Percentiles rank a stretch among this genome's conserved stretches.
phyloP scores from a whole-genome alignment of 2,329 filamentous ascomycete genomes.

The Fusarium buharicum region DNA sequence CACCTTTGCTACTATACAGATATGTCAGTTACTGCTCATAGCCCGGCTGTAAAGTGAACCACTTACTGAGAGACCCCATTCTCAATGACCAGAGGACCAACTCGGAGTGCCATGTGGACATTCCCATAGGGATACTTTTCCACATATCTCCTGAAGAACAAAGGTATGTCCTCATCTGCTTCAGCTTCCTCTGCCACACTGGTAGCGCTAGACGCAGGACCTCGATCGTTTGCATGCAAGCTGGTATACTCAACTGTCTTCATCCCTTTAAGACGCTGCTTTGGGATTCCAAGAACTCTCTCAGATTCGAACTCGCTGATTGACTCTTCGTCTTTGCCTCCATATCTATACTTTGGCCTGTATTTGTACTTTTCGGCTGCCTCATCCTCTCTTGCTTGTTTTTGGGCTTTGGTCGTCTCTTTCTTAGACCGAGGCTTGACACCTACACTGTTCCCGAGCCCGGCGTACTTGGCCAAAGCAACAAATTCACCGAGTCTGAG shows the following conservation, averaged over 20 bases:
- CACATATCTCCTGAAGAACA: slow-evolving; percentile 45
- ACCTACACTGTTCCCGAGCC: slow-evolving; percentile 29
- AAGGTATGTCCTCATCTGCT: slow-evolving; percentile 44
- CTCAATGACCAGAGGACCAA: slow-evolving; percentile 55
- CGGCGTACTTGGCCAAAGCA: slow-evolving; percentile 32
- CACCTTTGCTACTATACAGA: slow-evolving; percentile 37
- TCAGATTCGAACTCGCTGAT: slow-evolving; percentile 20
- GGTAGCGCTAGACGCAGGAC: slow-evolving; percentile 20
- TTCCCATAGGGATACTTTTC: slow-evolving; percentile 53
- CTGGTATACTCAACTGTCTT: slow-evolving; percentile 17
- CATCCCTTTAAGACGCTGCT: slow-evolving; percentile 19
- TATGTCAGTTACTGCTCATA: not conserved
- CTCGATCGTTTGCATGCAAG: slow-evolving; percentile 15
- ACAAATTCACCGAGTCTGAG: slow-evolving; percentile 26
- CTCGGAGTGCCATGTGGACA: slow-evolving; percentile 54
- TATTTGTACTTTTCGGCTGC: not conserved
- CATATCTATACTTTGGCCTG: not conserved
- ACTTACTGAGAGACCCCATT: slow-evolving; percentile 53
- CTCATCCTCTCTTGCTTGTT: slow-evolving; percentile 2
- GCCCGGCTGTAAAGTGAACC: rapidly evolving
- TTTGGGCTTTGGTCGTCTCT: not conserved
- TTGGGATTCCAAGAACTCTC: not conserved
- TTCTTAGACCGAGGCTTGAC: slow-evolving; percentile 13
- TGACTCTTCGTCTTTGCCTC: not conserved
- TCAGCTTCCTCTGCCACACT: slow-evolving; percentile 29